Evolutionary conservation across 1,139 yeast species (phyloP), one percentile per base, ranked within the genome.

Genomic region (Trichomonascaceae sp.): DNA sequence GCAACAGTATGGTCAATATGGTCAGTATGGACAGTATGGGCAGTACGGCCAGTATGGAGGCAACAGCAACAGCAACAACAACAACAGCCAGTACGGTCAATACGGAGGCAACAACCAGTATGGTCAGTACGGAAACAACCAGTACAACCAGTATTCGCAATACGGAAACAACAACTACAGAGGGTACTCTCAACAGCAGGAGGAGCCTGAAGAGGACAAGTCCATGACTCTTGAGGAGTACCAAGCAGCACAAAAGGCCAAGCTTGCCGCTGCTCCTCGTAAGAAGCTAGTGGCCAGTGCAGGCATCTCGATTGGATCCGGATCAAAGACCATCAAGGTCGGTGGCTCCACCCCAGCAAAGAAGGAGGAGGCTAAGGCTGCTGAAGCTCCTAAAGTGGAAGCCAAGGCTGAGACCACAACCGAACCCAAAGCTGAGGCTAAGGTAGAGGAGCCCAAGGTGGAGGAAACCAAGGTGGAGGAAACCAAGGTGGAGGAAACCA

Each of bases 191-290:
- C 37, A 43, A 45, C 45, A 40, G 50, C 42, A 43, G 48, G 38
- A 42, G 31, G 48, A 48, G 39, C 43, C 43, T 31, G 48, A 47
- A 42, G 43, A 45, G n/a, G 49, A 45, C 27, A 43, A 37, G 35
- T 92, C 89, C 34, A 76, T 82, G 85, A 74, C 93, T 27, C 67
- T 85, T 49, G 93, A 85, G 38, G 94, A 85, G 52, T 84, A 76
- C 62, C 81, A 82, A 59, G 78, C 23, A 20, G 23, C 23, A 77
- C 54, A 77, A 76, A 57, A 72, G 76, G 52, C 61, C 37, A 14
- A 40, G 42, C 16, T 31, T 32, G 30, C 44, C 40, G 9, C 41
- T 36, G 17, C 40, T 34, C 26, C 42, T 38, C 18, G 38, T 31
- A 11, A 34, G 34, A 28, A 20, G 26, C 17, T 20, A 11, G 23